Evolutionary conservation across 306 rosid genomes (phyloP).

Genomic region (Malus asiatica): DNA sequence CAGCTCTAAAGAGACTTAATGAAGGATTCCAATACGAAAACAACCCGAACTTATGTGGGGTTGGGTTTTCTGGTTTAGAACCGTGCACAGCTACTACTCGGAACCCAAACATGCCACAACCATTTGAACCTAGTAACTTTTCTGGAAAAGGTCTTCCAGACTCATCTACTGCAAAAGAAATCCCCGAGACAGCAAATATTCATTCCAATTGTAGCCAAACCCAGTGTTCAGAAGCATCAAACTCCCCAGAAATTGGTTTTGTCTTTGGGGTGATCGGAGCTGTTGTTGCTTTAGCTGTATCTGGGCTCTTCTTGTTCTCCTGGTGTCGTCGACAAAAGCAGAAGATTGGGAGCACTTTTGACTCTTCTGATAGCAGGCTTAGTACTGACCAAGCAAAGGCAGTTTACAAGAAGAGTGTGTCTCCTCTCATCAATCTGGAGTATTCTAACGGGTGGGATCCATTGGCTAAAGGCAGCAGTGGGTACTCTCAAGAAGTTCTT

Average conservation of each 20-base stretch:
- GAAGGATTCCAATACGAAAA: conserved; percentile 53
- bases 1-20: conserved; percentile 53
- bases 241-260: conserved; percentile 44
- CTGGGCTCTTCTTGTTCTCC: conserved; percentile 29
- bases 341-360: conserved; percentile 32
- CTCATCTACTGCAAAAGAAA: conserved; percentile 38
- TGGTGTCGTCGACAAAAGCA: conserved; percentile 33
- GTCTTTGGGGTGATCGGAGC: conserved; percentile 44
- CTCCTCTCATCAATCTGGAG: conserved; percentile 48
- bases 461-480: conserved; percentile 33
- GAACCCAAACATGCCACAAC: conserved; percentile 63
- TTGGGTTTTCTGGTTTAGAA: conserved; percentile 44
- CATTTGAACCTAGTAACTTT: conserved; percentile 46
- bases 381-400: conserved; percentile 35
- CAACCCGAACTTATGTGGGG: conserved; percentile 71
- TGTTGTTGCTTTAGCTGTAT: conserved; percentile 20
- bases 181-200: conserved; percentile 50
- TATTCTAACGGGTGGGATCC: conserved; percentile 58
- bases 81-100: conserved; percentile 37
- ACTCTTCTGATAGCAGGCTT: conserved; percentile 27
- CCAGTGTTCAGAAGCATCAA: conserved; percentile 37
- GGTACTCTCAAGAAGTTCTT: conserved; percentile 42
- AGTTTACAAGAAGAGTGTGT: conserved; percentile 25
- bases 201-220: conserved; percentile 30
- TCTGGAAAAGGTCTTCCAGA: conserved; percentile 25